Base-by-base conservation (phyloP, 73 alveolate species). In the Stentor roeselii region DNA sequence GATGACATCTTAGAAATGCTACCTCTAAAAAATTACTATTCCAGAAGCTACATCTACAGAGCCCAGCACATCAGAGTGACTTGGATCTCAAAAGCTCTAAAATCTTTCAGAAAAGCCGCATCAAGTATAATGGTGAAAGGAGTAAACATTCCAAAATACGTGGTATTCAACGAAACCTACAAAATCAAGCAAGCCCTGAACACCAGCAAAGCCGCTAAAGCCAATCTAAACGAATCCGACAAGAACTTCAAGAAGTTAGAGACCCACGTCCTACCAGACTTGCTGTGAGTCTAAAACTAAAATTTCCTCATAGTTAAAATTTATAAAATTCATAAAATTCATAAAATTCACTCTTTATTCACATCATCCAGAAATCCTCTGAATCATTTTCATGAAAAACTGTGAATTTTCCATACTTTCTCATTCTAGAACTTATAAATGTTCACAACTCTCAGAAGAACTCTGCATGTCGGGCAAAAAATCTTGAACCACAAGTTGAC, bases 391-490 rank as follows among this genome's bases (percentile, higher is more conserved):
- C n/a, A n/a, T n/a, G n/a, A n/a, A n/a, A n/a, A n/a, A n/a, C n/a
- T n/a, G n/a, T n/a, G n/a, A n/a, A n/a, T n/a, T n/a, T n/a, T n/a
- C n/a, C n/a, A n/a, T n/a, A n/a, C n/a, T n/a, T n/a, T n/a, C n/a
- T n/a, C n/a, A n/a, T n/a, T n/a, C n/a, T n/a, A n/a, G n/a, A n/a
- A n/a, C n/a, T n/a, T n/a, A n/a, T n/a, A n/a, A n/a, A n/a, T n/a
- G n/a, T n/a, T n/a, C n/a, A n/a, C n/a, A n/a, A n/a, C n/a, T n/a
- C n/a, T n/a, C n/a, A n/a, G n/a, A 21, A 21, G 80, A 67, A 27
- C 34, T 32, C 37, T 67, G 21, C n/a, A 32, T 11, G 80, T 67
- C 41, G 80, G 80, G 34, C 80, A 67, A 67, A 67, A 67, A 67
- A 40, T 67, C 80, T 40, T 40, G 1, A 34, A 34, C 21, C 14